Evolutionary conservation across 2,329 filamentous ascomycete genomes (phyloP), one percentile per base, ranked within the genome.

Genomic region (Cladosporium sp.): DNA sequence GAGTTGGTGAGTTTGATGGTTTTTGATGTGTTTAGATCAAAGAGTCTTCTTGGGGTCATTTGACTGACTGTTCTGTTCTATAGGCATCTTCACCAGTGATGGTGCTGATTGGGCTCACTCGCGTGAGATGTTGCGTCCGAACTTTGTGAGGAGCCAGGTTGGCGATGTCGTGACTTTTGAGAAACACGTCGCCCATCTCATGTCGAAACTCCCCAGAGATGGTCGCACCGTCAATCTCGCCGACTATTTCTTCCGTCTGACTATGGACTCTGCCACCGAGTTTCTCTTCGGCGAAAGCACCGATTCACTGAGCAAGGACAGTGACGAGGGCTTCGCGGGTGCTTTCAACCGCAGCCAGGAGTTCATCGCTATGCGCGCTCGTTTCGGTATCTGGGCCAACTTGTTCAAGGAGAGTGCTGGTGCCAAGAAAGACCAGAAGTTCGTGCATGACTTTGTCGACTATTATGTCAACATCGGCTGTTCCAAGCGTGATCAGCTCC

Each of bases 191-290:
- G 65, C 72, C 27, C 70, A 76, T 20, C 68, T 88, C 50, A 70
- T 86, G 20, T 69, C 72, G n/a, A 73, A 75, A 18, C 73, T 88
- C 7, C 80, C 82, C 0, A 62, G 62, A 0, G 69, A 78, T 51
- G 75, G 82, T 18, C 53, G 54, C 4, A 58, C 55, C 8, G 73
- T 86, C 8, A 78, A 86, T 56, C 68, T 86, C 22, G 78, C 81
- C 57, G 74, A 78, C 9, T 66, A 84, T 7, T 83, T 86, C 60
- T 85, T 85, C 59, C 74, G 77, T 47, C 73, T 85, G 60, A 85
- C 83, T 0, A 72, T 87, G 15, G 83, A 87, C 53, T 78, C 80
- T 0, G 80, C 83, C 0, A 86, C 83, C 0, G 80, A 84, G 39
- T 85, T 87, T 55, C 67, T 88, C 4, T 83, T 87, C 40, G 84